Evolutionary conservation across 495 filamentous ascomycete species (phyloP), one percentile per base, ranked within the genome.

Genomic region (Penicillium samsonianum): DNA sequence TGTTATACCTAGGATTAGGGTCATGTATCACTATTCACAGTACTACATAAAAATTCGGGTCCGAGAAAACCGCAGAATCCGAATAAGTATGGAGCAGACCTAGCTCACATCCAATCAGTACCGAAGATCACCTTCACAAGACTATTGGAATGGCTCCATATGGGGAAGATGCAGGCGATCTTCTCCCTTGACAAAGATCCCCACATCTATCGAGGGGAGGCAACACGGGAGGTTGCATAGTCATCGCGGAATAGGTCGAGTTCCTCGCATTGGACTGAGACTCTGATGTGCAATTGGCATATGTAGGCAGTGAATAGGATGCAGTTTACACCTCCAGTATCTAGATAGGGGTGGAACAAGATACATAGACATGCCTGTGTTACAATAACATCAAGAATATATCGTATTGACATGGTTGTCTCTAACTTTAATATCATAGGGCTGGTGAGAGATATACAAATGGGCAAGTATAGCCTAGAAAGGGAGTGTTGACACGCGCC

Each of bases 171-270:
- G 49, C 56, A 35, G 56, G 41, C 30, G 56, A 45, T 58, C 42
- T 20, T 26, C 28, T 40, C 16, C 30, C 53, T 56, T 38, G 54
- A 20, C 33, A 23, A 48, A 14, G 10, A 31, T 22, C 42, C 23
- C 41, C 40, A 56, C 45, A 42, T 42, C n/a, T 25, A 20, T 43
- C 17, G 33, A n/a, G 20, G 30, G 20, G 16, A 51, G 57, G 43
- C 35, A 26, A 55, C 41, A 41, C 60, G 60, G 60, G 41, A 59
- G 33, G 20, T 54, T 35, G 38, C 60, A 62, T 55, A 41, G 31
- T 31, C 25, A 20, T 52, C 25, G 20, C 19, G 35, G 42, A 23
- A 46, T 35, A 46, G 30, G 43, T 46, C 55, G 11, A 38, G 12
- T 22, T 47, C 44, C 45, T 61, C 20, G 25, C 59, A 50, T 44